A percentile compares a stretch with the other conserved stretches of the same genome.
Conservation (phyloP, 139 green algal species). For the Eudorina sp. region DNA sequence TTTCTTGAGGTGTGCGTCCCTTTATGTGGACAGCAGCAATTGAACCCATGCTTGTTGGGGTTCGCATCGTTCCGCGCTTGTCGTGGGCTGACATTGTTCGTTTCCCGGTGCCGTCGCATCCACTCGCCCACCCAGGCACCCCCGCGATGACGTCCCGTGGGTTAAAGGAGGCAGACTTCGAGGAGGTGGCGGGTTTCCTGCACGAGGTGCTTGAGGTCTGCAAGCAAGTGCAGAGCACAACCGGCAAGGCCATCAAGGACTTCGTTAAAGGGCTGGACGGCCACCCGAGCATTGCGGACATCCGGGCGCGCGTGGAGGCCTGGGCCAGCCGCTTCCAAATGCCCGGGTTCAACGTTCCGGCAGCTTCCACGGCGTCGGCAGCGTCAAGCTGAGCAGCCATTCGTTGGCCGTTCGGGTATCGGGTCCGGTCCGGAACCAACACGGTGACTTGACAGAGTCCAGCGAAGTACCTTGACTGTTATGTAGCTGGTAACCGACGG, state of each 20-base stretch:
- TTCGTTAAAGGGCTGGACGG: constrained; percentile 71
- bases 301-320: constrained; percentile 64
- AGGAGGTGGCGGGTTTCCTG: constrained; percentile 89
- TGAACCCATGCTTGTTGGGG: too few species aligned
- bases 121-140: constrained; percentile 59
- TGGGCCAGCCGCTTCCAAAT: constrained; percentile 69
- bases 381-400: not conserved
- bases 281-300: constrained; percentile 57
- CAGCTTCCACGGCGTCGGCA: too few species aligned
- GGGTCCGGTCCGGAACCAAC: too few species aligned
- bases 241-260: constrained; percentile 91
- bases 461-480: too few species aligned
- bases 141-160: constrained; percentile 97
- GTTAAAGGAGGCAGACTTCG: constrained; percentile 91
- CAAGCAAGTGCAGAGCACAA: constrained; percentile 83
- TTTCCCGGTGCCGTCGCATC: too few species aligned
- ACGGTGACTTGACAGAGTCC: too few species aligned
- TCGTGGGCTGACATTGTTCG: too few species aligned
- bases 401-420: too few species aligned
- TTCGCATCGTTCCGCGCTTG: too few species aligned
- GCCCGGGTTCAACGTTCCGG: constrained; percentile 61
- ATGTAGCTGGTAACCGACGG: too few species aligned
- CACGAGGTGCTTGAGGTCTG: constrained; percentile 78
- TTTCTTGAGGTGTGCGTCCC: too few species aligned
- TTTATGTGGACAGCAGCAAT: too few species aligned